Conservation (phyloP, 2,329 filamentous ascomycete genomes). For the Thielaviopsis punctulata region DNA sequence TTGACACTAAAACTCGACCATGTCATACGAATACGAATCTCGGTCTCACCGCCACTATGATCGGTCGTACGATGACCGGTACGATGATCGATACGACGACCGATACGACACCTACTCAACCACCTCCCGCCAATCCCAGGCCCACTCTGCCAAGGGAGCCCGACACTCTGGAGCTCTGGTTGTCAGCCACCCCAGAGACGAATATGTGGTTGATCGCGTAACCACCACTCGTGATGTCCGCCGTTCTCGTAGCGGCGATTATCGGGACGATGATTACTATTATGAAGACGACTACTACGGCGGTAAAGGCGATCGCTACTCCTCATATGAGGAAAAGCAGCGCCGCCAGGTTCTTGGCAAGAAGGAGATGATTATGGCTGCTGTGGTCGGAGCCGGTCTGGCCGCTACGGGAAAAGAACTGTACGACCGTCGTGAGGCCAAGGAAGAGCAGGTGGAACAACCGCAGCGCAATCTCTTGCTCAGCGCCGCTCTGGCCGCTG, state of each 20-base stretch:
- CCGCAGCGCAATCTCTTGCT: slow-evolving; percentile 41
- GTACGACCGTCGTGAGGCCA: slow-evolving; percentile 44
- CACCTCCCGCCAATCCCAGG: slow-evolving; percentile 1
- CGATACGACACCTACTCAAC: slow-evolving; percentile 6
- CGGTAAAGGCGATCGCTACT: slow-evolving; percentile 30
- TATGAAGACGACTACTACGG: slow-evolving; percentile 33
- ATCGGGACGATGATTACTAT: slow-evolving; percentile 32
- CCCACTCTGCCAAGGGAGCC: neutral
- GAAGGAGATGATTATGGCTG: slow-evolving; percentile 49
- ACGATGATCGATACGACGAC: slow-evolving; percentile 18
- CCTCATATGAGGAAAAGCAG: slow-evolving; percentile 38
- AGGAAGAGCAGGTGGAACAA: slow-evolving; percentile 26
- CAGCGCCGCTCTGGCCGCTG: slow-evolving; percentile 44
- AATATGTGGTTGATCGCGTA: slow-evolving; percentile 1
- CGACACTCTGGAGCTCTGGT: slow-evolving; percentile 1
- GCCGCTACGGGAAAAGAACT: slow-evolving; percentile 50
- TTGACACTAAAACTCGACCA: slow-evolving; percentile 16
- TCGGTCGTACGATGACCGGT: slow-evolving; percentile 34
- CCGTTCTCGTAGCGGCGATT: slow-evolving; percentile 46
- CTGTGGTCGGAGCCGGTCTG: slow-evolving; percentile 45
- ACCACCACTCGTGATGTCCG: slow-evolving; percentile 28
- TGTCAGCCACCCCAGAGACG: slow-evolving; percentile 11
- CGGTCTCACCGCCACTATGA: slow-evolving; percentile 27
- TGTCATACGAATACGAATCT: slow-evolving; percentile 31
- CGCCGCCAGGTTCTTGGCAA: slow-evolving; percentile 35